Base-by-base conservation (phyloP, 805 yeast species). In the Candida taoyuanica region DNA sequence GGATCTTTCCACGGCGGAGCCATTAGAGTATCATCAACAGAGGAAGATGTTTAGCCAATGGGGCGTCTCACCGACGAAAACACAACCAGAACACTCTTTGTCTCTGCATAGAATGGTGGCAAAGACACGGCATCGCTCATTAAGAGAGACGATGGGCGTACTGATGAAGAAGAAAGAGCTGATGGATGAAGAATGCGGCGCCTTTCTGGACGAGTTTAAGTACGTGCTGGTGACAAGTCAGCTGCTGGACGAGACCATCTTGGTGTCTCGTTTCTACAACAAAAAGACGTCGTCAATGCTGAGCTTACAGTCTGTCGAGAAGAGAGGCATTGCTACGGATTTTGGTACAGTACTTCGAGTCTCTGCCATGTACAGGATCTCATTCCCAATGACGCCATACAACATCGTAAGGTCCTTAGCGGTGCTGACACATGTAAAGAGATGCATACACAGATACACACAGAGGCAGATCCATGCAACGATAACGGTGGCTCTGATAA, bases 191-290 rank as follows among this genome's bases (percentile, higher is more conserved):
- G 45, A 41, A 31, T 34, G 29, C 8, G 14, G 33, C 5, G 40
- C 40, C 31, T 76, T 74, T 46, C 45, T 63, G 19, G 81, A 76
- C 40, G 74, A 74, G 44, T 72, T 74, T 45, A 65, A 74, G 32
- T 76, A 74, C 49, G 53, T 63, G 4, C 52, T 76, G 2, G 65
- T 75, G 5, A 67, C 77, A 4, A 71, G 77, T 7, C 71, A 67
- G 37, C 55, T 75, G 15, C 51, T 76, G 24, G 70, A 68, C 38
- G 70, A 64, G 44, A 61, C 57, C 21, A 62, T 58, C 29, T 47
- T 51, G 26, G 56, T 52, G 34, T 56, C 53, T 24, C 54, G 44
- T 39, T 50, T 40, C 42, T 52, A 31, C 35, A 46, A 38, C 25
- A 48, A 42, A 31, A 49, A 45, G 31, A 46, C 43, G 27, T 29